These are phyloP conservation scores for Diaporthe citri DNA, from an alignment of 2,329 filamentous ascomycete species.

Conservation along the genomic window DNA sequence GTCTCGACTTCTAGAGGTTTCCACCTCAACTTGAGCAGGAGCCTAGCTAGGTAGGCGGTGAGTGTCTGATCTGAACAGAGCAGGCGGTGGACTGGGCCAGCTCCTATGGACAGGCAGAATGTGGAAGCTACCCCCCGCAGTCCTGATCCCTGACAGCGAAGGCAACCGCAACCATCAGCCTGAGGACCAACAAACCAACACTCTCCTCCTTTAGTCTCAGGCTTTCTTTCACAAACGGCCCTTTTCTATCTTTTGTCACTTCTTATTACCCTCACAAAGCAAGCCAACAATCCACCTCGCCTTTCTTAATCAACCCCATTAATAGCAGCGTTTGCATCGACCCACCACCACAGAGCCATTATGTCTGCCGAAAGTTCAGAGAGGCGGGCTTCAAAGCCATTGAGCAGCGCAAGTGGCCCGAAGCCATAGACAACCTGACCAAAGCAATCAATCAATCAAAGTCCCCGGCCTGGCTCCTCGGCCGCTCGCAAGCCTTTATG, in stretches of 20 bases:
- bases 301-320: neutral
- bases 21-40: neutral
- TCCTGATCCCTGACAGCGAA: neutral
- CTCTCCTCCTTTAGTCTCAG: neutral
- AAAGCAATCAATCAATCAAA: conserved; percentile 73
- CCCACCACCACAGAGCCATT: conserved; percentile 13
- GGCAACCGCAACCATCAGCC: neutral
- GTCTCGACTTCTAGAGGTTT: conserved; percentile 12
- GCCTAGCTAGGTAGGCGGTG: neutral
- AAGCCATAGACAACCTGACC: conserved; percentile 77
- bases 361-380: conserved; percentile 68
- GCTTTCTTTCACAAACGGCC: neutral
- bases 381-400: conserved; percentile 75
- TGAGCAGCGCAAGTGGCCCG: conserved; percentile 71
- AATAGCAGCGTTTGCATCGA: neutral
- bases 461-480: conserved; percentile 84
- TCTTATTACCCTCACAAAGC: neutral
- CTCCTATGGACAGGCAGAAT: neutral
- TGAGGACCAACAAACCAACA: neutral
- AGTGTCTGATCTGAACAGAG: accelerated
- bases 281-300: neutral
- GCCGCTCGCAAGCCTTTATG: conserved; percentile 83
- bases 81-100: neutral
- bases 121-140: neutral
- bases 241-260: neutral